Evolutionary conservation across 441 rosid genomes (phyloP).

Genomic region (Erodium chrysanthum): DNA sequence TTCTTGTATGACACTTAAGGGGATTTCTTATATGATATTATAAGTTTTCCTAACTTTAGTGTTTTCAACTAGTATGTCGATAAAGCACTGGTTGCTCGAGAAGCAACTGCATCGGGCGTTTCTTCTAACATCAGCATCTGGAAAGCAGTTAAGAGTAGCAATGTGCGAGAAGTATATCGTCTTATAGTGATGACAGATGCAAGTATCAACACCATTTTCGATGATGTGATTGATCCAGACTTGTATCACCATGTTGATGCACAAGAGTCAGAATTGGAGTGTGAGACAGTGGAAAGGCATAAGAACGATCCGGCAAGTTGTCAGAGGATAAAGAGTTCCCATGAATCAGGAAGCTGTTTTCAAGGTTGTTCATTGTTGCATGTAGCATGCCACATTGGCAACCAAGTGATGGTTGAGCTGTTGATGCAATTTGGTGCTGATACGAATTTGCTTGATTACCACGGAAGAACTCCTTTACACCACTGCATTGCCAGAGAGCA

Average conservation of each 20-base stretch:
- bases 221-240: slow-evolving; percentile 38
- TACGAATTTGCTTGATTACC: slow-evolving; percentile 55
- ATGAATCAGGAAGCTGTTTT: slow-evolving; percentile 57
- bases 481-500: slow-evolving; percentile 54
- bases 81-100: slow-evolving; percentile 47
- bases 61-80: slow-evolving; percentile 50
- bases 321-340: slow-evolving; percentile 46
- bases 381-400: slow-evolving; percentile 56
- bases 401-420: slow-evolving; percentile 65
- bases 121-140: slow-evolving; percentile 36
- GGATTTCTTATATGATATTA: not conserved
- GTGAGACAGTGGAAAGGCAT: slow-evolving; percentile 23
- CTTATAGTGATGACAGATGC: slow-evolving; percentile 44
- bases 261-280: slow-evolving; percentile 19
- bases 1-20: no score
- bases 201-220: slow-evolving; percentile 50
- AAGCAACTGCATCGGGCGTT: slow-evolving; percentile 23
- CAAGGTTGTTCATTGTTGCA: slow-evolving; percentile 84
- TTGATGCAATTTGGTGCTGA: slow-evolving; percentile 77
- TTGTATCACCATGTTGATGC: slow-evolving; percentile 31
- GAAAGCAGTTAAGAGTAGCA: slow-evolving; percentile 61
- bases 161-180: slow-evolving; percentile 64
- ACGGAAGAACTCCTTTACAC: slow-evolving; percentile 80
- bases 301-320: slow-evolving; percentile 45
- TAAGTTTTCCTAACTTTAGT: slow-evolving; percentile 11